Conservation (phyloP, 345 rosid genomes). For the Carallia pectinifolia region DNA sequence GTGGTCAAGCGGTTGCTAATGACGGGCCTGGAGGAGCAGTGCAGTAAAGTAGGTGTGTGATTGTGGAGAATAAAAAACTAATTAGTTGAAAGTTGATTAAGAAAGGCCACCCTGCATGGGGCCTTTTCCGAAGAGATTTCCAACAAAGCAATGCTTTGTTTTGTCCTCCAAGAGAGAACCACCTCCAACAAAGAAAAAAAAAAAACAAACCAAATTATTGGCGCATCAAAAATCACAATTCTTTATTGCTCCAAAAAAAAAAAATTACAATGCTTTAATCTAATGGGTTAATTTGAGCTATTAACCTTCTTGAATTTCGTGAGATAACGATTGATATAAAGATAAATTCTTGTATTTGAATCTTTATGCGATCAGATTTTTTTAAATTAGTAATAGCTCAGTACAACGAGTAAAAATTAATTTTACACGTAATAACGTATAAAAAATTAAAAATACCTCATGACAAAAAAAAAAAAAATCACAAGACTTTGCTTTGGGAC, state of each 20-base stretch:
- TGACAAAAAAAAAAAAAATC: too few species aligned
- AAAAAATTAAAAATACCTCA: too few species aligned
- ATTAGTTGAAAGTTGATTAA: conserved; percentile 34
- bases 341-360: too few species aligned
- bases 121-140: conserved; percentile 21
- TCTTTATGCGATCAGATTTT: too few species aligned
- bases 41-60: conserved; percentile 27
- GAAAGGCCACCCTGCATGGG: conserved; percentile 43
- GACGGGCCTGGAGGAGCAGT: conserved; percentile 19
- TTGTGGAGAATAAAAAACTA: neutral
- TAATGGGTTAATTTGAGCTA: too few species aligned
- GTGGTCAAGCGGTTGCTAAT: neutral
- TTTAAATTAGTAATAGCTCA: too few species aligned
- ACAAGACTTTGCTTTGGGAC: neutral
- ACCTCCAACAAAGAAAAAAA: neutral
- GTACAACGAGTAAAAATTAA: too few species aligned
- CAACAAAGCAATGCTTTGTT: conserved; percentile 18
- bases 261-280: too few species aligned
- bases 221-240: neutral
- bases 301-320: neutral
- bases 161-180: conserved; percentile 6
- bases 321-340: too few species aligned
- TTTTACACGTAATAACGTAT: too few species aligned
- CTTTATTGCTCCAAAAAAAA: too few species aligned
- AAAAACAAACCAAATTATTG: neutral